These are phyloP conservation scores for Leptomonas pyrrhocoris DNA, from an alignment of 208 protist species.

Conservation along the genomic window DNA sequence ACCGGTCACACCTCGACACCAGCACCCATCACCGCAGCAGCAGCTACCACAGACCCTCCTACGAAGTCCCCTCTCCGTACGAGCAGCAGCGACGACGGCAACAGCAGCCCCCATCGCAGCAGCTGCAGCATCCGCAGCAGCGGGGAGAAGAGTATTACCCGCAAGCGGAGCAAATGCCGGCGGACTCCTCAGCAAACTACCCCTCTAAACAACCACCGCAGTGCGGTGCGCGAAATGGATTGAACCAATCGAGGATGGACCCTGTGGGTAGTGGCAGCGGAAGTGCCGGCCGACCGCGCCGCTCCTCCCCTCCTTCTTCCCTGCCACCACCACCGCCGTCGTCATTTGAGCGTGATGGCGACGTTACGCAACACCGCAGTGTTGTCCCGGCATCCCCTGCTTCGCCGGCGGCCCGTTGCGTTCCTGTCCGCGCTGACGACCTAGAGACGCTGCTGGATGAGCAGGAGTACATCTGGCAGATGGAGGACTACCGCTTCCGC, in stretches of 20 bases:
- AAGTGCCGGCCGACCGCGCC: not conserved
- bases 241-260: conserved; percentile 13
- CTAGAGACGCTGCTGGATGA: conserved; percentile 44
- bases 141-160: no score
- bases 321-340: not conserved
- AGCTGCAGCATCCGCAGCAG: no score
- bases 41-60: conserved; percentile 10
- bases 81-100: not conserved
- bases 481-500: conserved; percentile 70
- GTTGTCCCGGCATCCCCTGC: not conserved
- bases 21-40: not conserved
- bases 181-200: no score
- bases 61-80: conserved; percentile 18
- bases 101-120: no score
- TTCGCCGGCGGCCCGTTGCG: not conserved
- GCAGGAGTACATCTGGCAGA: conserved; percentile 61
- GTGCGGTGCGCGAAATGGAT: not conserved
- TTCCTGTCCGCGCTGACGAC: conserved; percentile 34
- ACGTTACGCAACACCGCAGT: not conserved
- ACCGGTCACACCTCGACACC: not conserved
- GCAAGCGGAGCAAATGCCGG: no score
- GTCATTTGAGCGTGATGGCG: not conserved
- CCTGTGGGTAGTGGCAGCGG: not conserved
- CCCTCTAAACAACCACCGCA: not conserved
- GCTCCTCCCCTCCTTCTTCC: not conserved